phyloP scores from a whole-genome alignment of 1,284 basidiomycete species.

The Tranzscheliella williamsii region DNA sequence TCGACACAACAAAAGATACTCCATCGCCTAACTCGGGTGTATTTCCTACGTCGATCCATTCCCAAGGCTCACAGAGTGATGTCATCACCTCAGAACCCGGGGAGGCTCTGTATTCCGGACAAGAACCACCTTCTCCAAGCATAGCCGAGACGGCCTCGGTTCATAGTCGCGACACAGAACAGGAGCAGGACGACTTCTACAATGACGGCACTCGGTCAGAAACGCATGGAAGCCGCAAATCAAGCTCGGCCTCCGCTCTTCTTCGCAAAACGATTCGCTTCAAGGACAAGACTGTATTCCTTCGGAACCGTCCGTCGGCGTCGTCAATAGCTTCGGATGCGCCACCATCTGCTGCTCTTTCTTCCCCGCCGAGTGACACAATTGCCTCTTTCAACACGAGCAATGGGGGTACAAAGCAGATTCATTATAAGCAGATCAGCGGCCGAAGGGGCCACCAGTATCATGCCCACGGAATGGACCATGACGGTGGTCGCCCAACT shows the following conservation, averaged over 20 bases:
- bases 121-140: slow-evolving; percentile 1
- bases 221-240: slow-evolving; percentile 4
- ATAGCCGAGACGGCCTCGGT: background rate
- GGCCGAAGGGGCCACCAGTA: slow-evolving; percentile 21
- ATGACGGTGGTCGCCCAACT: no score
- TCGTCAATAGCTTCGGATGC: slow-evolving; percentile 17
- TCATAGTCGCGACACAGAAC: slow-evolving; percentile 7
- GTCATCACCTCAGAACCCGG: background rate
- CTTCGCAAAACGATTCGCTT: slow-evolving; percentile 36
- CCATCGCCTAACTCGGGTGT: slow-evolving; percentile 15
- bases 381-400: slow-evolving; percentile 5
- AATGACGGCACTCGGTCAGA: slow-evolving; percentile 1
- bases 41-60: slow-evolving; percentile 17
- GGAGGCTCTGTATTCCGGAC: no score
- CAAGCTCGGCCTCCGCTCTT: slow-evolving; percentile 16
- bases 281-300: slow-evolving; percentile 26
- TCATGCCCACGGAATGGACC: slow-evolving; percentile 4
- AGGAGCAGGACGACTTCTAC: slow-evolving; percentile 3
- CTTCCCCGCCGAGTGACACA: slow-evolving; percentile 15
- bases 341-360: slow-evolving; percentile 9
- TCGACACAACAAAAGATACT: slow-evolving; percentile 12
- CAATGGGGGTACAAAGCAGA: slow-evolving; percentile 1
- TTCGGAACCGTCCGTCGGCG: slow-evolving; percentile 13
- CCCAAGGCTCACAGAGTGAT: slow-evolving; percentile 22
- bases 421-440: slow-evolving; percentile 26